These are phyloP conservation scores for Cryptosporidium felis DNA, from an alignment of 169 alveolate genomes.

Conservation along the genomic window DNA sequence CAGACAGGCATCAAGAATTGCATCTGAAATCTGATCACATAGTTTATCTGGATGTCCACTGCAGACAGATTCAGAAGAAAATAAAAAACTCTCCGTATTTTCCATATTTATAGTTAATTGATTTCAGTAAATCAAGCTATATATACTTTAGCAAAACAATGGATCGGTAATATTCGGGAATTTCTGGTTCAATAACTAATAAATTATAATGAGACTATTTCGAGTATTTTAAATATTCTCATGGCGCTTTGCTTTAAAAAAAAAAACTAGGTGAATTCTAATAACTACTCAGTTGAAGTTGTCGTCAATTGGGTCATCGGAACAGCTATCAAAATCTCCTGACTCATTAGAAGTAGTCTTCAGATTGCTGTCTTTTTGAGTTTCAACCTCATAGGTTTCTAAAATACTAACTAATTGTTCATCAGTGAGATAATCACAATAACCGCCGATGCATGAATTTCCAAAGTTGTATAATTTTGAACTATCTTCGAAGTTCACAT, in stretches of 20 bases:
- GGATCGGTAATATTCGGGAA: too few relatives aligned
- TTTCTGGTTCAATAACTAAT: too few relatives aligned
- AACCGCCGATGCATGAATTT: not conserved
- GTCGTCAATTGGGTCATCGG: constrained; percentile 41
- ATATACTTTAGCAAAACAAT: too few relatives aligned
- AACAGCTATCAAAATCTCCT: not conserved
- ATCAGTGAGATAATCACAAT: constrained; percentile 42
- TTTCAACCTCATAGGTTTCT: constrained; percentile 52
- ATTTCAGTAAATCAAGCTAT: too few relatives aligned
- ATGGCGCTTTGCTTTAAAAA: too few relatives aligned
- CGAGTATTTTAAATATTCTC: too few relatives aligned
- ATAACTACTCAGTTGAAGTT: constrained; percentile 1
- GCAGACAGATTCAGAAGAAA: constrained; percentile 98
- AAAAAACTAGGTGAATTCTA: too few relatives aligned
- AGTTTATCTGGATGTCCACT: constrained; percentile 99
- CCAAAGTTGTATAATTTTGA: not conserved
- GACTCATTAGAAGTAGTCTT: not conserved
- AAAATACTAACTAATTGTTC: constrained; percentile 58
- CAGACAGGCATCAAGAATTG: constrained; percentile 98
- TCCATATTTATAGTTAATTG: too few relatives aligned
- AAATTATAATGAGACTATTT: too few relatives aligned
- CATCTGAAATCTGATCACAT: constrained; percentile 99
- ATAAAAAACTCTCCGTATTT: constrained; percentile 90
- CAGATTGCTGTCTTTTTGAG: too few relatives aligned
- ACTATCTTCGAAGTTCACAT: not conserved